Conservation (phyloP, 257 asterid species). For the Scutellaria baicalensis region DNA sequence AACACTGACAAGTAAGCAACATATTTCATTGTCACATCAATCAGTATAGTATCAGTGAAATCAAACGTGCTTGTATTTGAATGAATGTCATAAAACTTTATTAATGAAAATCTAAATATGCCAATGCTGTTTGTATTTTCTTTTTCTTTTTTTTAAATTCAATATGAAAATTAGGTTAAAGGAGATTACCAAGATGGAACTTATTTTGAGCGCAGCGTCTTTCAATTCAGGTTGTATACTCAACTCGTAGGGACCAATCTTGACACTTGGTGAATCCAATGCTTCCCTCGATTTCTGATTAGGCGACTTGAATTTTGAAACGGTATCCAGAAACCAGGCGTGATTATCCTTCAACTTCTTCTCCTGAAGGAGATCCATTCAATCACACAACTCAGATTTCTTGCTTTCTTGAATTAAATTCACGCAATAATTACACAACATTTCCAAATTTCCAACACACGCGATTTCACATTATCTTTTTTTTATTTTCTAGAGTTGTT, state of each 20-base stretch:
- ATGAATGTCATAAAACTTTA: not conserved
- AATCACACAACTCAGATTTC: not conserved
- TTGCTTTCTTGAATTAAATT: not conserved
- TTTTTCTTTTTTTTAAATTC: no score
- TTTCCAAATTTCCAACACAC: not conserved
- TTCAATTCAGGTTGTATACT: slow-evolving; percentile 47
- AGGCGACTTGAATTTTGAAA: slow-evolving; percentile 52
- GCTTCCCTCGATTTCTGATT: slow-evolving; percentile 78
- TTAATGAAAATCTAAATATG: not conserved
- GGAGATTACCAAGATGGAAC: slow-evolving; percentile 58
- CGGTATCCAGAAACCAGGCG: slow-evolving; percentile 62
- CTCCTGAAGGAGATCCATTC: slow-evolving; percentile 34
- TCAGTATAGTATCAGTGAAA: not conserved
- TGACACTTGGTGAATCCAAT: slow-evolving; percentile 44
- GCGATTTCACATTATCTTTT: not conserved
- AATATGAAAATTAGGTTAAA: not conserved
- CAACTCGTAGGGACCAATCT: slow-evolving; percentile 60
- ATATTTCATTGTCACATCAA: slow-evolving; percentile 10
- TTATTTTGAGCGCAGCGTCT: slow-evolving; percentile 58
- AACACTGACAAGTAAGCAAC: slow-evolving; percentile 39
- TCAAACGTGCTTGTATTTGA: not conserved
- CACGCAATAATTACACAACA: not conserved
- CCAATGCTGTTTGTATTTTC: not conserved
- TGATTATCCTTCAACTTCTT: slow-evolving; percentile 69
- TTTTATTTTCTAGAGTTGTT: not conserved